These are phyloP conservation scores for Vickermania ingenoplastis DNA, from an alignment of 208 protist species.

Conservation along the genomic window DNA sequence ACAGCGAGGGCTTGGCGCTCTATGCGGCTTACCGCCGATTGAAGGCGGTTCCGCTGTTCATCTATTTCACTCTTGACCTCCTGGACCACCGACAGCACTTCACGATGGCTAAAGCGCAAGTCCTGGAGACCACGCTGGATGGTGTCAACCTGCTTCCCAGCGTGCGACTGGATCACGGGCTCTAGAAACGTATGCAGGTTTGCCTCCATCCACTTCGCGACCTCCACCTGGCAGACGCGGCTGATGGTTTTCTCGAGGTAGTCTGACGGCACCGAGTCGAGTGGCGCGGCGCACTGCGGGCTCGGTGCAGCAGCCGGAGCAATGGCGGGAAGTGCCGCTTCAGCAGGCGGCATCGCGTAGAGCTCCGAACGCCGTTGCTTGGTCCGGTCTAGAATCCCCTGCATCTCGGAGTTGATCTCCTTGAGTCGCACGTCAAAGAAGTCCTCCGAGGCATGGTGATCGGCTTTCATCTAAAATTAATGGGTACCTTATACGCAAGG, in stretches of 20 bases:
- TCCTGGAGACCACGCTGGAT: constrained; percentile 14
- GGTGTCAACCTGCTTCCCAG: constrained; percentile 13
- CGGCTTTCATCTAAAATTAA: too few species aligned
- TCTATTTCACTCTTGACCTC: constrained; percentile 6
- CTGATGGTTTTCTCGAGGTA: constrained; percentile 3
- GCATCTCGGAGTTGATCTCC: constrained; percentile 71
- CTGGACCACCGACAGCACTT: constrained; percentile 9
- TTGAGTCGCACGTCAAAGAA: constrained; percentile 45
- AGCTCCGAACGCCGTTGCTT: constrained; percentile 28
- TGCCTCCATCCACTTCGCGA: constrained; percentile 12
- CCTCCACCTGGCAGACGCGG: constrained; percentile 13
- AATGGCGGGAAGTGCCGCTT: not conserved
- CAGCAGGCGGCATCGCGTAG: not conserved
- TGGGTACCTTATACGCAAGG: too few species aligned
- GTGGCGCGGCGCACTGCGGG: not conserved
- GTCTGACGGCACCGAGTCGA: not conserved
- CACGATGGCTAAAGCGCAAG: constrained; percentile 7
- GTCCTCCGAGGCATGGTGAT: constrained; percentile 18
- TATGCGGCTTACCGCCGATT: not conserved
- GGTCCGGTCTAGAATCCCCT: constrained; percentile 45
- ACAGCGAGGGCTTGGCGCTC: not conserved
- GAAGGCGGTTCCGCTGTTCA: not conserved
- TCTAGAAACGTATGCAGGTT: constrained; percentile 16
- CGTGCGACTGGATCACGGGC: constrained; percentile 24
- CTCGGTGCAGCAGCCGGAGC: not conserved